A percentile compares a stretch with the other conserved stretches of the same genome.
Conservation (phyloP, 176 grass and related monocot species). For the Phyllostachys edulis region DNA sequence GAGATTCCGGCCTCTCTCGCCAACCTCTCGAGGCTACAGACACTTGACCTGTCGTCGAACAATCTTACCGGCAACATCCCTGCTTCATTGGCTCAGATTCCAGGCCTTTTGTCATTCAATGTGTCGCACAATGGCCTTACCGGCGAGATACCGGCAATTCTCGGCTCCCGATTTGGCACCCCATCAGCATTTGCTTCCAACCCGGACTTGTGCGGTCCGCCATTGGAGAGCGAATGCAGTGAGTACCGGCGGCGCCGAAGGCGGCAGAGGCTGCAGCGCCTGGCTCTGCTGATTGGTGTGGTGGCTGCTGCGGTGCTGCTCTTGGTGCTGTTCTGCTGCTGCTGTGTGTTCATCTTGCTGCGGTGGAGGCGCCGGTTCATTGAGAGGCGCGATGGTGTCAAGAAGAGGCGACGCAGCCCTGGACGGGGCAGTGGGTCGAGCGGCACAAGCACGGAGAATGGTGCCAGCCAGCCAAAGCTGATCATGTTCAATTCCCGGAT, state of each 20-base stretch:
- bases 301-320: slow-evolving; percentile 49
- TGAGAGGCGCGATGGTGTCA: slow-evolving; percentile 65
- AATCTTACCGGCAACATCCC: slow-evolving; percentile 74
- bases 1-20: slow-evolving; percentile 71
- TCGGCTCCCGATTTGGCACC: slow-evolving; percentile 64
- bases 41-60: slow-evolving; percentile 74
- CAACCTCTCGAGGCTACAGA: slow-evolving; percentile 79
- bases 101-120: slow-evolving; percentile 63
- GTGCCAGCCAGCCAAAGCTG: slow-evolving; percentile 66
- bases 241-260: slow-evolving; percentile 29
- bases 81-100: slow-evolving; percentile 68
- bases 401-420: slow-evolving; percentile 81
- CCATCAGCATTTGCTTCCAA: slow-evolving; percentile 64
- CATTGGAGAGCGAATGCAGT: slow-evolving; percentile 60
- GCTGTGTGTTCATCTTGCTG: slow-evolving; percentile 64
- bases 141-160: slow-evolving; percentile 71
- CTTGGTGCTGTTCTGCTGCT: slow-evolving; percentile 62
- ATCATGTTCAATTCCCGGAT: slow-evolving; percentile 93
- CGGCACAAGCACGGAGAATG: slow-evolving; percentile 55
- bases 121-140: slow-evolving; percentile 83
- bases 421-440: slow-evolving; percentile 94
- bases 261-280: slow-evolving; percentile 48
- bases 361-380: slow-evolving; percentile 74
- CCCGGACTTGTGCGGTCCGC: slow-evolving; percentile 69
- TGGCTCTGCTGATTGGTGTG: slow-evolving; percentile 60